Percentiles rank a stretch among this genome's conserved stretches.
These are phyloP conservation scores for Leishmania tarentolae DNA, from an alignment of 208 protist genomes.

Conservation along the genomic window DNA sequence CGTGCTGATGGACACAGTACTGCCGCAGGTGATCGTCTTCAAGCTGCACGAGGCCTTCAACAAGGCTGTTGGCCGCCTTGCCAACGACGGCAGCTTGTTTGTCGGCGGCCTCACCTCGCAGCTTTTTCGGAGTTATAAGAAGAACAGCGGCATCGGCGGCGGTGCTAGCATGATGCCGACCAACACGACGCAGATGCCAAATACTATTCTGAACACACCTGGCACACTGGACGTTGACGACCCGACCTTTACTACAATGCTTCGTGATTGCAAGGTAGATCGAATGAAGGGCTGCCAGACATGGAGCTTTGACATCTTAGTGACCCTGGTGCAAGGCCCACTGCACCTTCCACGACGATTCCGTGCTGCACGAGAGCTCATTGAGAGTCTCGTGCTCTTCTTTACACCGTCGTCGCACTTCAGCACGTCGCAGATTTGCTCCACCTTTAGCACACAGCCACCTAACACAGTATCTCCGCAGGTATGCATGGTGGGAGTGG, in stretches of 20 bases:
- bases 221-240: slow-evolving; percentile 70
- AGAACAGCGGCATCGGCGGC: slow-evolving; percentile 12
- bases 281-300: slow-evolving; percentile 27
- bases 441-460: slow-evolving; percentile 57
- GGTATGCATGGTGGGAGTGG: slow-evolving; percentile 71
- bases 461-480: slow-evolving; percentile 43
- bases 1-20: slow-evolving; percentile 87
- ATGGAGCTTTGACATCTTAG: slow-evolving; percentile 82
- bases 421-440: slow-evolving; percentile 38
- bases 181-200: slow-evolving; percentile 33
- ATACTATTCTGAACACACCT: slow-evolving; percentile 33
- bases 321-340: slow-evolving; percentile 78
- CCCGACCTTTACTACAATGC: slow-evolving; percentile 45
- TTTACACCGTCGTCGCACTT: slow-evolving; percentile 50
- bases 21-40: slow-evolving; percentile 73
- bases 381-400: slow-evolving; percentile 73
- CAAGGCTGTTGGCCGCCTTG: slow-evolving; percentile 64
- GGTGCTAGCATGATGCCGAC: slow-evolving; percentile 15
- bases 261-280: slow-evolving; percentile 68
- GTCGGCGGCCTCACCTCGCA: slow-evolving; percentile 62
- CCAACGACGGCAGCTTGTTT: slow-evolving; percentile 62
- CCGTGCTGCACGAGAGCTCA: slow-evolving; percentile 42
- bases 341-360: slow-evolving; percentile 58
- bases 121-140: slow-evolving; percentile 59
- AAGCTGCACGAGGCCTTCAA: slow-evolving; percentile 82